Conservation (phyloP, 768 basidiomycete species). For the Tulasnella sp. region DNA sequence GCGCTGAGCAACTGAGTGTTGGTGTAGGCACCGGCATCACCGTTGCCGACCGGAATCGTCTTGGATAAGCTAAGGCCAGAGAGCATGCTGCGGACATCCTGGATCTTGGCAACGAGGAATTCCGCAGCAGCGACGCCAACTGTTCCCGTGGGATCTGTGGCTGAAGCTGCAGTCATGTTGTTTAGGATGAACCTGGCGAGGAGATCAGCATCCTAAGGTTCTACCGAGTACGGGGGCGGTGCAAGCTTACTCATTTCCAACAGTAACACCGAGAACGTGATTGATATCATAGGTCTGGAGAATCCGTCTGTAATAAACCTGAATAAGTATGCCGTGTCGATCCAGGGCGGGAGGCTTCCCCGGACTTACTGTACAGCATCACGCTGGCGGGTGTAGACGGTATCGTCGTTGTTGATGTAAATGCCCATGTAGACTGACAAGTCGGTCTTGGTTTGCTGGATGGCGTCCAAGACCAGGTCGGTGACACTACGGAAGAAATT, state of each 20-base stretch:
- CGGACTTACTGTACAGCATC: slow-evolving; percentile 62
- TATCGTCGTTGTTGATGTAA: slow-evolving; percentile 58
- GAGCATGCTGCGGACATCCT: slow-evolving; percentile 49
- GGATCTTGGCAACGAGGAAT: slow-evolving; percentile 67
- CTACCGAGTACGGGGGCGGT: slow-evolving; percentile 46
- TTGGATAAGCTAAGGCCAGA: slow-evolving; percentile 60
- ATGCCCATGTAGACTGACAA: slow-evolving; percentile 79
- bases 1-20: slow-evolving; percentile 65
- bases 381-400: slow-evolving; percentile 75
- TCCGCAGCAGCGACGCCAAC: slow-evolving; percentile 62
- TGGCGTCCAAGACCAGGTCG: slow-evolving; percentile 71
- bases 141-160: slow-evolving; percentile 57
- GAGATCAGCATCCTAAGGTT: slow-evolving; percentile 15
- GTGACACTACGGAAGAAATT: slow-evolving; percentile 47
- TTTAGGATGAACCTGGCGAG: slow-evolving; percentile 49
- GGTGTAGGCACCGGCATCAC: slow-evolving; percentile 88
- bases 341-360: neutral
- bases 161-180: slow-evolving; percentile 55
- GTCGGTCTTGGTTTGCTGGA: slow-evolving; percentile 85
- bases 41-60: slow-evolving; percentile 69
- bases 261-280: slow-evolving; percentile 78
- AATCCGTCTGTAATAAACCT: slow-evolving; percentile 5
- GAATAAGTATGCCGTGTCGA: neutral
- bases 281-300: slow-evolving; percentile 76
- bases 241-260: slow-evolving; percentile 91